Conservation (phyloP, 2,329 filamentous ascomycete genomes). For the Fusarium beomiforme region DNA sequence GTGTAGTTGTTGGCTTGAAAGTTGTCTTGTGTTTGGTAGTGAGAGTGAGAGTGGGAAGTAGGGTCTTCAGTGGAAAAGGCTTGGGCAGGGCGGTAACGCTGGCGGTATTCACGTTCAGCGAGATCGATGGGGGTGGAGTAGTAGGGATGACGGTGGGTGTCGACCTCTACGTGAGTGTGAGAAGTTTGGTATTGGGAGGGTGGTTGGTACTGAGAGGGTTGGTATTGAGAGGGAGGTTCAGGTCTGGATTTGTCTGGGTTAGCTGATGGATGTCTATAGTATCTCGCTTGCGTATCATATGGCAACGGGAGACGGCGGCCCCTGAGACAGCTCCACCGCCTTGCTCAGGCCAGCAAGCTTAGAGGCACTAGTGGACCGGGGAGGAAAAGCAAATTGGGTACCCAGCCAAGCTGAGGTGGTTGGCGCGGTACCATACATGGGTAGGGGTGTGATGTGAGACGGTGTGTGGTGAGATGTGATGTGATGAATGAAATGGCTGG, state of each 20-base stretch:
- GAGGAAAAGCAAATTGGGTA: slow-evolving; percentile 42
- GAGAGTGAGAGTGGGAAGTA: slow-evolving; percentile 48
- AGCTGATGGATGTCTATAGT: slow-evolving; percentile 44
- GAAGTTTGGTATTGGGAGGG: slow-evolving; percentile 60
- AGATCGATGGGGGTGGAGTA: slow-evolving; percentile 67
- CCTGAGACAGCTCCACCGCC: slow-evolving; percentile 40
- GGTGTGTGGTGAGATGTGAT: slow-evolving; percentile 31
- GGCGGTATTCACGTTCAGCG: slow-evolving; percentile 73
- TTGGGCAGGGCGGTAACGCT: slow-evolving; percentile 64
- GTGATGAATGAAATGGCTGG: slow-evolving; percentile 36
- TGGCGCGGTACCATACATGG: slow-evolving; percentile 27
- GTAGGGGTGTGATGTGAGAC: slow-evolving; percentile 30
- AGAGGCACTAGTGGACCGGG: slow-evolving; percentile 30
- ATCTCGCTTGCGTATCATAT: slow-evolving; percentile 47
- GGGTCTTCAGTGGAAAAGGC: slow-evolving; percentile 49
- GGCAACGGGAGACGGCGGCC: slow-evolving; percentile 41
- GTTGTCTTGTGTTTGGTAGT: slow-evolving; percentile 41
- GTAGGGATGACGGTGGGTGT: slow-evolving; percentile 60
- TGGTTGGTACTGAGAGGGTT: slow-evolving; percentile 48
- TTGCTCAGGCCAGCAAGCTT: slow-evolving; percentile 42
- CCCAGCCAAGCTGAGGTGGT: slow-evolving; percentile 37
- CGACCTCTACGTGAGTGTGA: slow-evolving; percentile 72
- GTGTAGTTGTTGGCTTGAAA: slow-evolving; percentile 40
- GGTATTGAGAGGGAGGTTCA: slow-evolving; percentile 56
- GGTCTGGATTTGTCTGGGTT: slow-evolving; percentile 47